phyloP scores from a whole-genome alignment of 2,329 filamentous ascomycete species.

The Trichoderma hamatum region DNA sequence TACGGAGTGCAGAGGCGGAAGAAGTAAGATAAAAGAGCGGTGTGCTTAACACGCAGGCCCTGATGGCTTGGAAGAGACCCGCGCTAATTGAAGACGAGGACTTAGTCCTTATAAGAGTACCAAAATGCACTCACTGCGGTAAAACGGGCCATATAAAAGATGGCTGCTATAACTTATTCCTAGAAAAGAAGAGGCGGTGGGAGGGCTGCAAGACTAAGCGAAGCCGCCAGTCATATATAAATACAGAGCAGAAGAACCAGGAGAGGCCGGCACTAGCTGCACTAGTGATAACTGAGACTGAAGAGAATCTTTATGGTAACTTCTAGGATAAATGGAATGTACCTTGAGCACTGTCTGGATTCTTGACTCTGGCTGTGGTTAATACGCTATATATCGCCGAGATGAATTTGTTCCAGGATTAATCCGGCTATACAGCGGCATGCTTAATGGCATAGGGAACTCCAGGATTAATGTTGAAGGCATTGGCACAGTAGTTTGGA shows the following conservation, averaged over 20 bases:
- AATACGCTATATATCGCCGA: neutral
- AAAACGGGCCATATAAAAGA: neutral
- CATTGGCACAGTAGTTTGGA: too few species aligned
- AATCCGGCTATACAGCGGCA: neutral
- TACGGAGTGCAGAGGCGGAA: neutral
- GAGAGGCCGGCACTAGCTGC: neutral
- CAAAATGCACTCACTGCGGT: neutral
- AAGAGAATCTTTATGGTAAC: neutral
- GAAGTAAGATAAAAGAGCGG: neutral
- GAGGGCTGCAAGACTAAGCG: too few species aligned
- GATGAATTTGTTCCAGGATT: neutral
- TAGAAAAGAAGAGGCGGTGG: neutral
- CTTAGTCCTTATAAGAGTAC: neutral
- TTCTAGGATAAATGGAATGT: neutral
- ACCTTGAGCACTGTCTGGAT: neutral
- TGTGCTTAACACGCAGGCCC: neutral
- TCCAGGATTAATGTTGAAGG: too few species aligned
- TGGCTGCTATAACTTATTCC: neutral
- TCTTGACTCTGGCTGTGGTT: neutral
- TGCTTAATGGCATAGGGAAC: constrained; percentile 35
- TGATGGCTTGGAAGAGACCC: neutral
- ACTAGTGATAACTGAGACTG: neutral
- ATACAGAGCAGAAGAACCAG: neutral
- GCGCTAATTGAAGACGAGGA: neutral
- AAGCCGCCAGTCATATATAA: neutral